phyloP scores from a whole-genome alignment of 208 protist species.

The Histomonas meleagridis region DNA sequence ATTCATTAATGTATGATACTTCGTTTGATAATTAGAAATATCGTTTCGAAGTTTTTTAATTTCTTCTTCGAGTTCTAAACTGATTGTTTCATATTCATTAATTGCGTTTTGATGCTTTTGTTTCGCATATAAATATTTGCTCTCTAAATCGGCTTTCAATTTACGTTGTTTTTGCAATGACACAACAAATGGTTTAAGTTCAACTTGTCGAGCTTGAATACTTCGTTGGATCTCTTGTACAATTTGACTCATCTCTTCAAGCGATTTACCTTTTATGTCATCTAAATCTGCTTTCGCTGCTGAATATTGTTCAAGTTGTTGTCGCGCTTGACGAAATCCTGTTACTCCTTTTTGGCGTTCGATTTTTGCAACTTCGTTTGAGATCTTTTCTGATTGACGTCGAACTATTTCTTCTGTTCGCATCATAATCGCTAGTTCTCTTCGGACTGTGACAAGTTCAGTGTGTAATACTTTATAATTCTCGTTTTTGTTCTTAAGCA shows the following conservation, averaged over 20 bases:
- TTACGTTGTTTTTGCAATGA: neutral
- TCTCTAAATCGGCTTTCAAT: neutral
- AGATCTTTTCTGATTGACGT: neutral
- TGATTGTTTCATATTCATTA: neutral
- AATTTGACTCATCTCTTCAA: constrained; percentile 21
- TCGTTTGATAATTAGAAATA: neutral
- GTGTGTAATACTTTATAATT: neutral
- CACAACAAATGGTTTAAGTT: neutral
- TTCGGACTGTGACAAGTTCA: neutral
- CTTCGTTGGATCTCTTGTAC: neutral
- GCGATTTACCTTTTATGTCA: neutral
- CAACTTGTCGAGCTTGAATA: neutral
- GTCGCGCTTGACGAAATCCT: neutral
- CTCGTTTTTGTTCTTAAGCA: neutral
- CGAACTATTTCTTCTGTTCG: neutral
- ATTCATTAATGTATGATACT: neutral
- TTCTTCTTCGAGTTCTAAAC: constrained; percentile 6
- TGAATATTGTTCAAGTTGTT: neutral
- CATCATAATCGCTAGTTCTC: neutral
- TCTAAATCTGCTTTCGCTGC: neutral
- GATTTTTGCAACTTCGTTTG: neutral
- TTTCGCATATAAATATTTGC: constrained; percentile 12
- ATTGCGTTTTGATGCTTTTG: neutral
- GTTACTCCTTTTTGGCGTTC: neutral
- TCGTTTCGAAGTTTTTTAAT: neutral